Evolutionary conservation across 805 yeast species (phyloP), one percentile per base, ranked within the genome.

Genomic region (Dipodascus albidus): DNA sequence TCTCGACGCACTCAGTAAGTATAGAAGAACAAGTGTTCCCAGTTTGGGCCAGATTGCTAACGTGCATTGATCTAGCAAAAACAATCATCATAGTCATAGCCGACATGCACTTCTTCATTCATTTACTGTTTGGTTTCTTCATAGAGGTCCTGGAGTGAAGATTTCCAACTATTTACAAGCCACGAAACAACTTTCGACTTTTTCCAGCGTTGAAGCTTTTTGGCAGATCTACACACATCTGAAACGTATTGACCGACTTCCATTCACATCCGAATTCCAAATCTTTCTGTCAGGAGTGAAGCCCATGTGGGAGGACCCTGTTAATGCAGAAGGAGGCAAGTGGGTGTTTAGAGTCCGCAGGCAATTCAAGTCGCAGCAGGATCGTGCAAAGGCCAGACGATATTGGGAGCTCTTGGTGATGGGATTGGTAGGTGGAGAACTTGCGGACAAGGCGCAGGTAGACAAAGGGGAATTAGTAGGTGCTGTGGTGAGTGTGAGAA

Each of bases 131-230:
- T 63, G 66, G 65, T 64, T 62, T 35, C 55, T 60, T 35, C 64
- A 64, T 53, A 59, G 67, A 9, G 64, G 64, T 14, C 62, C 59
- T n/a, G 65, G 60, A 14, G 55, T 59, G 49, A 59, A 60, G 47
- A 55, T 59, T 41, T 54, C 61, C 23, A 62, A 63, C 51, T 64
- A 62, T 51, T 55, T 60, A 23, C 53, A 59, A 24, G 64, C 66
- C 9, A 63, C 67, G 3, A 87, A 87, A 71, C 91, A 95, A 49
- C 90, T 90, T 51, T 86, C 87, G 62, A 79, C 89, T 20, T 89
- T 90, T 66, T 78, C 81, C 54, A 82, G 96, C 20, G 96, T 89
- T 51, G 97, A 90, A 73, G 96, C 88, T 68, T 90, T 90, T 71
- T 90, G 97, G 97, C 96, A 96, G 17, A 80, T 89, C 59, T 85